A percentile compares a stretch with the other conserved stretches of the same genome.
Conservation (phyloP, 768 basidiomycete species). For the Rhodosporidiobolus sp. region DNA sequence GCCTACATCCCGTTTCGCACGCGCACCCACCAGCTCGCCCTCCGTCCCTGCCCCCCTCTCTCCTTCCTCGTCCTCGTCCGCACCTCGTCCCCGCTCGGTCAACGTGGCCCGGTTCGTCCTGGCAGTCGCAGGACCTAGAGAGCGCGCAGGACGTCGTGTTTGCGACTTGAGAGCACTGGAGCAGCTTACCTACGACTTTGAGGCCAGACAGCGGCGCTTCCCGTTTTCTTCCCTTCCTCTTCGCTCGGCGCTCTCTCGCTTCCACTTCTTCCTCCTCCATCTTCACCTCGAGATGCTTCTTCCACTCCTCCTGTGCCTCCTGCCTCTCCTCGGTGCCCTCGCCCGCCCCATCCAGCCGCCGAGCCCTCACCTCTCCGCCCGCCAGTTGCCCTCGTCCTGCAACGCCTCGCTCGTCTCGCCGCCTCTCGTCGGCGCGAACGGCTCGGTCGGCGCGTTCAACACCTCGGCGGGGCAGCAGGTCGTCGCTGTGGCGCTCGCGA, state of each 20-base stretch:
- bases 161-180: too few relatives aligned
- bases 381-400: not conserved
- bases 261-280: not conserved
- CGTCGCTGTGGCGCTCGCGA: not conserved
- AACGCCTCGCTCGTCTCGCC: not conserved
- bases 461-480: not conserved
- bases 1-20: too few relatives aligned
- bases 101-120: too few relatives aligned
- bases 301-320: too few relatives aligned
- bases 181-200: too few relatives aligned
- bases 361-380: not conserved
- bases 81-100: too few relatives aligned
- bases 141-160: too few relatives aligned
- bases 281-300: not conserved
- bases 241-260: not conserved
- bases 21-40: too few relatives aligned
- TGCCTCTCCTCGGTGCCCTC: not conserved
- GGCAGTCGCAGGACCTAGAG: too few relatives aligned
- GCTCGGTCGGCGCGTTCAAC: not conserved
- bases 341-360: not conserved
- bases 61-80: too few relatives aligned
- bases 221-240: not conserved
- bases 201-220: too few relatives aligned
- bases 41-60: too few relatives aligned
- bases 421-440: not conserved